Evolutionary conservation across 768 basidiomycete species (phyloP).

Genomic region (Daedaleopsis nitida): DNA sequence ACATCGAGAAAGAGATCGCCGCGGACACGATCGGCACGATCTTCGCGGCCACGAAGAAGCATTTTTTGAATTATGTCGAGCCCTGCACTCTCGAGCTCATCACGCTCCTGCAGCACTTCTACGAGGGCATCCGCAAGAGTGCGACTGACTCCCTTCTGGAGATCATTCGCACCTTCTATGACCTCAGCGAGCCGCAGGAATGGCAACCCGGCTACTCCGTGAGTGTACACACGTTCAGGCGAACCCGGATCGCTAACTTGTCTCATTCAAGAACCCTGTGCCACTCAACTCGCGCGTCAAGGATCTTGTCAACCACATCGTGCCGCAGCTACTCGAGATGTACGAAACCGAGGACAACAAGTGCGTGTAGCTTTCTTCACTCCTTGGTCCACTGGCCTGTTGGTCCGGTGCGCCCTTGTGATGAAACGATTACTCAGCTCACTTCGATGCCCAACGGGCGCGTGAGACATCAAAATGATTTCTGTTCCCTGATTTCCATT

Average conservation of each 20-base stretch:
- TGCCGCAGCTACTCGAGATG: slow-evolving; percentile 81
- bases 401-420: slow-evolving; percentile 22
- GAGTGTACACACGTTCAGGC: slow-evolving; percentile 30
- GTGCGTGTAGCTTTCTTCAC: slow-evolving; percentile 42
- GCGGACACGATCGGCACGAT: slow-evolving; percentile 93
- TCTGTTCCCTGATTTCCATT: slow-evolving; percentile 37
- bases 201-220: slow-evolving; percentile 81
- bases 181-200: slow-evolving; percentile 76
- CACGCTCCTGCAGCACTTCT: slow-evolving; percentile 84
- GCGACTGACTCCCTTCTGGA: slow-evolving; percentile 86
- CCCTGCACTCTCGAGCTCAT: slow-evolving; percentile 77
- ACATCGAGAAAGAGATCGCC: slow-evolving; percentile 99
- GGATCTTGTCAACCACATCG: slow-evolving; percentile 74
- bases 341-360: slow-evolving; percentile 97
- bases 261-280: slow-evolving; percentile 25
- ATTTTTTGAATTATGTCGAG: slow-evolving; percentile 94
- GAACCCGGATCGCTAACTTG: no score
- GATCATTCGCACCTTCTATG: slow-evolving; percentile 89
- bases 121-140: slow-evolving; percentile 96
- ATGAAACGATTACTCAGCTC: slow-evolving; percentile 58
- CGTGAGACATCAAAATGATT: slow-evolving; percentile 53
- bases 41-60: slow-evolving; percentile 76
- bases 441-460: slow-evolving; percentile 65
- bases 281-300: slow-evolving; percentile 70
- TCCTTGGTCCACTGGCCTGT: slow-evolving; percentile 32